Conservation (phyloP, 257 asterid genomes). For the Ehretia macrophylla region DNA sequence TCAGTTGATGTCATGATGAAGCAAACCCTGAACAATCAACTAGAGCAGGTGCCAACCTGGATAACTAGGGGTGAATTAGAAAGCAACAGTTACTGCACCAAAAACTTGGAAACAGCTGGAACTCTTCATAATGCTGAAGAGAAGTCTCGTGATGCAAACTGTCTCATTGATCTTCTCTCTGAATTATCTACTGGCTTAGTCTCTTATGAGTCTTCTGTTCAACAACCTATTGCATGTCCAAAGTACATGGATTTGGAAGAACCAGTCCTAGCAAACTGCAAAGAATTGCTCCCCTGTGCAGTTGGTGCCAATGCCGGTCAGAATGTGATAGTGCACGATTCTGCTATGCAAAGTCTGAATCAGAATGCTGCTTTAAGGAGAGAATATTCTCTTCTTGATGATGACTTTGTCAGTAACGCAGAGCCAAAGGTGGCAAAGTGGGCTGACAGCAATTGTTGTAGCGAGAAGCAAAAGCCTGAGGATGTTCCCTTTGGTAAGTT, state of each 20-base stretch:
- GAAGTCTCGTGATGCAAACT: slow-evolving; percentile 26
- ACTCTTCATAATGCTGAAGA: slow-evolving; percentile 25
- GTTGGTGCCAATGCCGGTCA: slow-evolving; percentile 30
- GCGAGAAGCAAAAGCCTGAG: slow-evolving; percentile 23
- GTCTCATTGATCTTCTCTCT: slow-evolving; percentile 20
- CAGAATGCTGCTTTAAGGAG: slow-evolving; percentile 22
- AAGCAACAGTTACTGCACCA: slow-evolving; percentile 25
- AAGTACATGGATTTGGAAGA: slow-evolving; percentile 22
- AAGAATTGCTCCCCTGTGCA: slow-evolving; percentile 20
- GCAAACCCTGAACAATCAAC: slow-evolving; percentile 21
- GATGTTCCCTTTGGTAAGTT: slow-evolving; percentile 15
- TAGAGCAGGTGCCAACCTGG: slow-evolving; percentile 19
- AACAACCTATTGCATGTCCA: slow-evolving; percentile 24
- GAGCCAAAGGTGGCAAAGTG: slow-evolving; percentile 23
- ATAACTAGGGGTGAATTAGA: slow-evolving; percentile 20
- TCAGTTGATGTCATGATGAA: slow-evolving; percentile 24
- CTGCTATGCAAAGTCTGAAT: slow-evolving; percentile 17
- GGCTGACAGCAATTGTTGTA: slow-evolving; percentile 17
- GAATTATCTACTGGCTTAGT: slow-evolving; percentile 29
- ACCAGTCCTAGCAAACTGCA: slow-evolving; percentile 17
- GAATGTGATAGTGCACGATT: slow-evolving; percentile 24
- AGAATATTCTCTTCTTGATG: slow-evolving; percentile 44
- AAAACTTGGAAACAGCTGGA: slow-evolving; percentile 31
- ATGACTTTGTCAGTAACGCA: slow-evolving; percentile 31
- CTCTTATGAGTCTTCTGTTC: slow-evolving; percentile 20